Evolutionary conservation across 78 protist species (phyloP).

Genomic region (Monosiga brevicollis): DNA sequence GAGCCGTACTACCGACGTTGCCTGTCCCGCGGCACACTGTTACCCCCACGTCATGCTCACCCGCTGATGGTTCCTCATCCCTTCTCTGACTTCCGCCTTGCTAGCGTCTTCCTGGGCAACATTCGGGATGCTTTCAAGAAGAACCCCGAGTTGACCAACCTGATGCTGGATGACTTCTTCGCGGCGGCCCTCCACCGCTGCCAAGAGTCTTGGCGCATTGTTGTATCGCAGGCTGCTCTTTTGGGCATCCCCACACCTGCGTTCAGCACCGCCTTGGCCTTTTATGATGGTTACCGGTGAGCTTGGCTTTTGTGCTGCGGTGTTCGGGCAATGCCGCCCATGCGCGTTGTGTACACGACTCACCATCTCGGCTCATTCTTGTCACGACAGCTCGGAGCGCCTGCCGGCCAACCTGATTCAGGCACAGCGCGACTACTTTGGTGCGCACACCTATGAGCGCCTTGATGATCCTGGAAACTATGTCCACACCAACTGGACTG

Average conservation of each 20-base stretch:
- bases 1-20: too few species aligned
- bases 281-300: constrained; percentile 80
- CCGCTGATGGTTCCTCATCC: too few species aligned
- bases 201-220: constrained; percentile 15
- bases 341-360: too few species aligned
- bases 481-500: constrained; percentile 71
- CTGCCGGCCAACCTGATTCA: constrained; percentile 80
- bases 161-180: constrained; percentile 70
- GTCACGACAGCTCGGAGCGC: constrained; percentile 32
- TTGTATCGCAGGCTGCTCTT: constrained; percentile 24
- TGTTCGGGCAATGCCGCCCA: too few species aligned
- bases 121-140: constrained; percentile 77
- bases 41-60: too few species aligned
- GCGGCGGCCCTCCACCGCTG: background rate
- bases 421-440: constrained; percentile 73
- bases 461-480: constrained; percentile 53
- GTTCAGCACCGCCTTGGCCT: constrained; percentile 77
- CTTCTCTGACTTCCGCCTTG: too few species aligned
- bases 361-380: too few species aligned
- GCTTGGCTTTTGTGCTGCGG: too few species aligned
- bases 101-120: constrained; percentile 59
- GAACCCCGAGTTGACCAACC: constrained; percentile 54
- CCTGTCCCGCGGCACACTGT: too few species aligned
- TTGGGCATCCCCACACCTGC: constrained; percentile 82
- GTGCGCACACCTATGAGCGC: constrained; percentile 89